Conservation (phyloP, 176 grass and related monocot species). For the Cymbopogon citratus region DNA sequence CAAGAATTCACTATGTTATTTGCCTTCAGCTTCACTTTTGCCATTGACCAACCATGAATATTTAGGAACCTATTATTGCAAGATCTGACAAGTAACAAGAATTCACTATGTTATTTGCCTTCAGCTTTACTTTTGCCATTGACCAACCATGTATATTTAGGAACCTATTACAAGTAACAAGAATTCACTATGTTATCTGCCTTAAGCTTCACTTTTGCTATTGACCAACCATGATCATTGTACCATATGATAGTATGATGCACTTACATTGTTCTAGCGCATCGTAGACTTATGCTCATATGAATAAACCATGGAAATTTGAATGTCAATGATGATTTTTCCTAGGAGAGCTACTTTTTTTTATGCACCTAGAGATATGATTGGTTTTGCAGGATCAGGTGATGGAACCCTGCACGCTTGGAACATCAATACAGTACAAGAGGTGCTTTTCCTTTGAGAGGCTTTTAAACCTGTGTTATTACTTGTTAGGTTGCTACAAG, state of each 20-base stretch:
- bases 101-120: slow-evolving; percentile 8
- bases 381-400: slow-evolving; percentile 77
- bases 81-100: neutral
- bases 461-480: too few species aligned
- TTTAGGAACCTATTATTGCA: neutral
- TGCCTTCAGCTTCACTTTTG: slow-evolving; percentile 4
- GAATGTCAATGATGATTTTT: slow-evolving; percentile 5
- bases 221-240: neutral
- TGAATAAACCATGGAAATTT: slow-evolving; percentile 11
- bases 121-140: slow-evolving; percentile 6
- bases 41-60: neutral
- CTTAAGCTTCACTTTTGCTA: slow-evolving; percentile 5
- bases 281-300: neutral
- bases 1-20: slow-evolving; percentile 8
- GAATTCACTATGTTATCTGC: slow-evolving; percentile 2
- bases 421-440: slow-evolving; percentile 77
- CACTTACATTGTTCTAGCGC: neutral
- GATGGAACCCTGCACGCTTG: slow-evolving; percentile 97
- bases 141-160: neutral
- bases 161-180: neutral
- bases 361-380: neutral
- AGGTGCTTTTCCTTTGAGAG: slow-evolving; percentile 45
- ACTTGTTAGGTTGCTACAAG: neutral
- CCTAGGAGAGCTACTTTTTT: neutral
- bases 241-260: neutral